These are phyloP conservation scores for Bipolaris oryzae DNA, from an alignment of 2,329 filamentous ascomycete genomes.

Conservation along the genomic window DNA sequence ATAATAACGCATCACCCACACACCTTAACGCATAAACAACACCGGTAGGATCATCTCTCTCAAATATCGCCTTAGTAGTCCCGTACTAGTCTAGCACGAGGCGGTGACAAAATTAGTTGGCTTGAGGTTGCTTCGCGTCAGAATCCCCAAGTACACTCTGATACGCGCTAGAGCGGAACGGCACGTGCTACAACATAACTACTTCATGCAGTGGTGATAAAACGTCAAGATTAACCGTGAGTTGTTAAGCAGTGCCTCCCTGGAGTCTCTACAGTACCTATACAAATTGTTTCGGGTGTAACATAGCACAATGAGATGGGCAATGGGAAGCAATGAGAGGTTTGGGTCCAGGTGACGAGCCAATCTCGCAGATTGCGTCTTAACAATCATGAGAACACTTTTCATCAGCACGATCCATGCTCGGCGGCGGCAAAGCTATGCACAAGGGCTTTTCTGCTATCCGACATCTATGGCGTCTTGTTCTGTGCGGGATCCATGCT, in stretches of 20 bases:
- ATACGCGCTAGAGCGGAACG: slow-evolving; percentile 3
- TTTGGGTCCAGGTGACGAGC: not conserved
- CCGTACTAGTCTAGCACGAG: not conserved
- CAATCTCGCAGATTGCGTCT: not conserved
- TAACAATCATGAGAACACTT: no score
- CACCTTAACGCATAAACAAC: not conserved
- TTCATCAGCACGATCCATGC: no score
- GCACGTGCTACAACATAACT: not conserved
- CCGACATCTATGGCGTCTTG: slow-evolving; percentile 2
- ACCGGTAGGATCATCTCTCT: not conserved
- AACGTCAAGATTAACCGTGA: not conserved
- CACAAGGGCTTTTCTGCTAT: not conserved
- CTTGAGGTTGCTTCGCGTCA: not conserved
- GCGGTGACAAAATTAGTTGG: not conserved
- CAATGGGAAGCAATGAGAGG: not conserved
- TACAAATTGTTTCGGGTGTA: not conserved
- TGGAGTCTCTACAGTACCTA: not conserved
- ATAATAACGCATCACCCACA: not conserved
- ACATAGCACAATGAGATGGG: not conserved
- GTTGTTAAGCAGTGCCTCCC: not conserved
- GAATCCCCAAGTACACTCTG: not conserved
- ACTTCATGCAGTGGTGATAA: not conserved
- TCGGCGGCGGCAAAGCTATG: not conserved
- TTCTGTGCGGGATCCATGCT: slow-evolving; percentile 37
- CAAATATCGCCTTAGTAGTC: no score